These are phyloP conservation scores for Cytidiella melzeri DNA, from an alignment of 768 basidiomycete genomes.

Conservation along the genomic window DNA sequence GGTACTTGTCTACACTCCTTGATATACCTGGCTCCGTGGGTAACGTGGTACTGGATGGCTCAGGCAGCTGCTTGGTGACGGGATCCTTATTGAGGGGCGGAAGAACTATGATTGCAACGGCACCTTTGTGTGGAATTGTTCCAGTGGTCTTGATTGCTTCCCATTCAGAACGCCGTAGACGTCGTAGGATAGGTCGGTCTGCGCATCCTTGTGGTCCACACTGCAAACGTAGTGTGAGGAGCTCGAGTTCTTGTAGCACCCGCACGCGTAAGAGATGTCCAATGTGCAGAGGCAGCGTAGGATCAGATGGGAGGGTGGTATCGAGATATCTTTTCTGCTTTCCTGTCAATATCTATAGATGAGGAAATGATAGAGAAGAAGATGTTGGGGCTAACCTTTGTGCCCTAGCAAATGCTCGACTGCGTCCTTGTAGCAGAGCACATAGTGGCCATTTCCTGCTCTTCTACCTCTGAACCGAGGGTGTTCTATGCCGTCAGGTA, in stretches of 20 bases:
- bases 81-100: constrained; percentile 59
- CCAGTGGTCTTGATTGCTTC: constrained; percentile 39
- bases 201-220: constrained; percentile 18
- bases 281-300: constrained; percentile 38
- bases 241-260: constrained; percentile 67
- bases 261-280: constrained; percentile 64
- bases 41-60: constrained; percentile 9
- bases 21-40: constrained; percentile 4
- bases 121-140: constrained; percentile 42
- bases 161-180: constrained; percentile 62
- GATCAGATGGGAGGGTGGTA: neutral
- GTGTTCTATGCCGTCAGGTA: constrained; percentile 66
- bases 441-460: constrained; percentile 42
- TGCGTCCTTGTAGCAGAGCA: constrained; percentile 54
- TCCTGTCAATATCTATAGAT: neutral
- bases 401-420: constrained; percentile 32
- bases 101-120: constrained; percentile 62
- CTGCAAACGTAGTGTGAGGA: constrained; percentile 44
- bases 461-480: constrained; percentile 47
- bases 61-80: constrained; percentile 37
- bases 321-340: neutral
- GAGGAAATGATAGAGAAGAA: neutral
- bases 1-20: constrained; percentile 7
- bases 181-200: constrained; percentile 42
- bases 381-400: constrained; percentile 25